Conservation (phyloP, 2,329 filamentous ascomycete species). For the Pezicula neosporulosa region DNA sequence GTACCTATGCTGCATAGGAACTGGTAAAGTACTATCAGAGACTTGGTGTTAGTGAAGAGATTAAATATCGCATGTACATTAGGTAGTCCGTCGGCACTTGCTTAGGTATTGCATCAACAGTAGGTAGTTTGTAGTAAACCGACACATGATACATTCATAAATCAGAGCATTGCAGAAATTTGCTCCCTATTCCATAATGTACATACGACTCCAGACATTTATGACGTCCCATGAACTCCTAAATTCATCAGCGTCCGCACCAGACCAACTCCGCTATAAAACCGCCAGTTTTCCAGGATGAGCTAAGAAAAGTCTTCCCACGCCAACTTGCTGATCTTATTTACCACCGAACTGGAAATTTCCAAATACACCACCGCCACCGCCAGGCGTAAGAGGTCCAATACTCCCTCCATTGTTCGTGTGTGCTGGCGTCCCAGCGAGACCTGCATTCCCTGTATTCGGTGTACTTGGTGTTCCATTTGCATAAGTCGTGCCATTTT, state of each 20-base stretch:
- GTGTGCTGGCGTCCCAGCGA: constrained; percentile 44
- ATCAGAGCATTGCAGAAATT: background rate
- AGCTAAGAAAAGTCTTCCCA: constrained; percentile 4
- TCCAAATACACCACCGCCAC: constrained; percentile 71
- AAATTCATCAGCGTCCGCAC: constrained; percentile 4
- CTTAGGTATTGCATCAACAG: background rate
- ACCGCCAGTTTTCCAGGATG: background rate
- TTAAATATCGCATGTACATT: too few species aligned
- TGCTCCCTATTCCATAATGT: background rate
- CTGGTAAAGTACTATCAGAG: too few species aligned
- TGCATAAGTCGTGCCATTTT: constrained; percentile 49
- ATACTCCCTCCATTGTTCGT: constrained; percentile 54
- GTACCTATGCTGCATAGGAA: too few species aligned
- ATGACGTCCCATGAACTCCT: background rate
- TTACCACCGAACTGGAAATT: constrained; percentile 47
- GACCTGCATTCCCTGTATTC: constrained; percentile 62
- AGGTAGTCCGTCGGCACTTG: too few species aligned
- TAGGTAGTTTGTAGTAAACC: background rate
- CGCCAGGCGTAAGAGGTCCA: constrained; percentile 76
- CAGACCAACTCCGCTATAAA: constrained; percentile 12
- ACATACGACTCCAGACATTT: background rate
- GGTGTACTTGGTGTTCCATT: constrained; percentile 59
- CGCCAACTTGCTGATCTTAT: constrained; percentile 15
- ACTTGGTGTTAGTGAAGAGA: too few species aligned
- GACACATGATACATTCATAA: background rate